Evolutionary conservation across 2,329 filamentous ascomycete genomes (phyloP), one percentile per base, ranked within the genome.

Genomic region (Microthyrium microscopicum): DNA sequence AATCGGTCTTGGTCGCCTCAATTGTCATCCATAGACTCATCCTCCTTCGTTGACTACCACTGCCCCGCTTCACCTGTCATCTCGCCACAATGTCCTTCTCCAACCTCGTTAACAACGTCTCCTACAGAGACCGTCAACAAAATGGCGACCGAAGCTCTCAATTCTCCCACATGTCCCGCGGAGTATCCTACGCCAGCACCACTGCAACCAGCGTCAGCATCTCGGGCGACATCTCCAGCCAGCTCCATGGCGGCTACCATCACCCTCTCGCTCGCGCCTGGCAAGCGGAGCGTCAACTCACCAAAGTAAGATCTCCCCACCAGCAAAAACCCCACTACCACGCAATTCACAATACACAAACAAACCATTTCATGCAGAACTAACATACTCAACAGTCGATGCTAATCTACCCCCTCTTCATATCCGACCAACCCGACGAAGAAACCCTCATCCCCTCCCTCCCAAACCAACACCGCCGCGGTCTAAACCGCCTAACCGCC

Each of bases 321-420:
- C 7, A 15, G 8, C 13, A n/a, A n/a, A n/a, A n/a, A n/a, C n/a
- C n/a, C n/a, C 22, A n/a, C 22, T 9, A 9, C 9, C 22, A 11
- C 16, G 18, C 17, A 11, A 11, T n/a, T 24, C 16, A 34, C 28
- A 33, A 19, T 34, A 36, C 46, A 51, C 31, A 53, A 42, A 38
- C 26, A 2, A 28, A 15, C n/a, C n/a, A n/a, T n/a, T n/a, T n/a
- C n/a, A n/a, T n/a, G n/a, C n/a, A n/a, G n/a, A n/a, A 25, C 20
- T 31, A 28, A 25, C 18, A 20, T 6, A 12, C 20, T 20, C 22
- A 3, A 20, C 47, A 93, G 83, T 89, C 85, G 24, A 95, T 95
- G 89, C 77, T 98, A 48, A 94, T 98, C 49, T 95, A 91, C 59
- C 89, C 89, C 9, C 69, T 98, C 44, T 98, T 98, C 62, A 73